Percentiles rank a stretch among this genome's conserved stretches.
phyloP scores from a whole-genome alignment of 106 monocot genomes.

The Gastrodia elata region DNA sequence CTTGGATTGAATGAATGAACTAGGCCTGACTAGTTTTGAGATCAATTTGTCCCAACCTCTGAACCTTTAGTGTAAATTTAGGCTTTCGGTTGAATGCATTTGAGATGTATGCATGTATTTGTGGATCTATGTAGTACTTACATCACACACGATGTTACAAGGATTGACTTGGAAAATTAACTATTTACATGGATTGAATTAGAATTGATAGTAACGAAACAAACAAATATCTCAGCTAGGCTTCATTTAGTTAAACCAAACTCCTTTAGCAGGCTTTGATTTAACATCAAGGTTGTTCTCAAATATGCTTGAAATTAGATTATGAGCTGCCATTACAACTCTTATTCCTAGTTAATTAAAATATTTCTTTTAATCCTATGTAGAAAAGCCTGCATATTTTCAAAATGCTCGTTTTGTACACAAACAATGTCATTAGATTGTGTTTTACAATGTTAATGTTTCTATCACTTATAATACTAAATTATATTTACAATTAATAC shows the following conservation, averaged over 20 bases:
- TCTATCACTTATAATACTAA: not conserved
- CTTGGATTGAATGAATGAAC: not conserved
- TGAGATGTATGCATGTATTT: not conserved
- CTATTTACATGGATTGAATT: not conserved
- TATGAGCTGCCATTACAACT: not conserved
- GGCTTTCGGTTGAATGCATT: not conserved
- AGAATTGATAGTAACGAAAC: not conserved
- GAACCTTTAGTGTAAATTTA: not conserved
- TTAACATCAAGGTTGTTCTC: not conserved
- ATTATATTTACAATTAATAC: not conserved
- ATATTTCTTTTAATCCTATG: not conserved
- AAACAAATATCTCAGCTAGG: not conserved
- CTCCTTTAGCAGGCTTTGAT: not conserved
- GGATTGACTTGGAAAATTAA: not conserved
- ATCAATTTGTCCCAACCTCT: not conserved
- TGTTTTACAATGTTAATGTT: not conserved
- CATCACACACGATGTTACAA: not conserved
- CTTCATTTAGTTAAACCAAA: not conserved
- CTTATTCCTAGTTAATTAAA: not conserved
- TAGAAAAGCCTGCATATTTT: not conserved
- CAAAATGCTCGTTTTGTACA: not conserved
- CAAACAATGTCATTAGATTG: not conserved
- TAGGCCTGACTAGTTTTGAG: not conserved
- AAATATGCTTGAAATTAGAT: not conserved
- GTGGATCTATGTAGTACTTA: not conserved